These are phyloP conservation scores for Clathrospora elynae DNA, from an alignment of 2,329 filamentous ascomycete species.

Conservation along the genomic window DNA sequence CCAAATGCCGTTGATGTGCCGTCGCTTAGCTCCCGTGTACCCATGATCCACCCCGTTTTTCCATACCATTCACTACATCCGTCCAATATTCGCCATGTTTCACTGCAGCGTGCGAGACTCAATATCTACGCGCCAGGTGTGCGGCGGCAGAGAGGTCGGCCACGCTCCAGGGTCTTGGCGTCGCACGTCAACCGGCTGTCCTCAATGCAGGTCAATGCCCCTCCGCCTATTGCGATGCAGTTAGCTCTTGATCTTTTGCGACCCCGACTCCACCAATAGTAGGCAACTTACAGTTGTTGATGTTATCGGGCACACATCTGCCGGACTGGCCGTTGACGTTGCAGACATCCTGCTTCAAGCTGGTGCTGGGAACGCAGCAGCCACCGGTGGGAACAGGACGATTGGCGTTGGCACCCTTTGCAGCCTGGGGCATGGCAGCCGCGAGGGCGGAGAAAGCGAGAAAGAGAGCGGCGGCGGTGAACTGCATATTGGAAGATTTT, in stretches of 20 bases:
- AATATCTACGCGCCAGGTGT: conserved; percentile 9
- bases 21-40: too few species aligned
- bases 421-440: conserved; percentile 23
- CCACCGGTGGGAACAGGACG: conserved; percentile 33
- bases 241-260: conserved; percentile 1
- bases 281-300: conserved; percentile 30
- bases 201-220: conserved; percentile 35
- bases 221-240: conserved; percentile 23
- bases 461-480: conserved; percentile 24
- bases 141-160: conserved; percentile 26
- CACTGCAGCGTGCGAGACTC: too few species aligned
- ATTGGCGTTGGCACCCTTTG: conserved; percentile 25
- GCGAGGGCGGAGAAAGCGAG: conserved; percentile 28
- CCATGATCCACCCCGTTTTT: too few species aligned
- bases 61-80: too few species aligned
- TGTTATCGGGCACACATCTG: conserved; percentile 32
- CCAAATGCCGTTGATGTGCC: too few species aligned
- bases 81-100: too few species aligned
- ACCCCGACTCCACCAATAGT: not conserved
- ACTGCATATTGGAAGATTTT: conserved; percentile 29
- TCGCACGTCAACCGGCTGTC: conserved; percentile 33
- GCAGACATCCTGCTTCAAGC: conserved; percentile 40
- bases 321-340: conserved; percentile 35
- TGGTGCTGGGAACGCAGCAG: conserved; percentile 35
- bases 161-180: conserved; percentile 30